Evolutionary conservation across 106 monocot genomes (phyloP).

Genomic region (Dioscorea zingiberensis): DNA sequence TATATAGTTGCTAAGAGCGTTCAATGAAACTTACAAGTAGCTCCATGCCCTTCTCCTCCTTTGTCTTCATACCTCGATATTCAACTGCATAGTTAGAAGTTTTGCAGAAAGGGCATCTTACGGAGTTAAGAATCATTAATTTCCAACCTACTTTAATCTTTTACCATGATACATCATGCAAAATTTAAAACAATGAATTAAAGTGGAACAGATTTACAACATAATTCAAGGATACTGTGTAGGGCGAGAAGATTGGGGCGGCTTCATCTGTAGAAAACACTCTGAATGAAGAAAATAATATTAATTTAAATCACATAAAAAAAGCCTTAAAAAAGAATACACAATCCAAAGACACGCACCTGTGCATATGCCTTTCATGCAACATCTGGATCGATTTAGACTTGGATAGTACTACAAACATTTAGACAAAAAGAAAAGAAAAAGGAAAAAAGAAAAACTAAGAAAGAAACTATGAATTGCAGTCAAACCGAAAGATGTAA

Average conservation of each 20-base stretch:
- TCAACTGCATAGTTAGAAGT: conserved; percentile 79
- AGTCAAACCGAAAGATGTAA: too few relatives aligned
- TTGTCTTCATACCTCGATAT: conserved; percentile 71
- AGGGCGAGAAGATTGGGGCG: conserved; percentile 56
- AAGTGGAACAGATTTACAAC: too few relatives aligned
- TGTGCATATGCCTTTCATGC: conserved; percentile 93
- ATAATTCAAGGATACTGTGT: conserved; percentile 76
- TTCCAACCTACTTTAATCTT: too few relatives aligned
- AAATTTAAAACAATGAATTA: too few relatives aligned
- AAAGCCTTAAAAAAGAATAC: neutral
- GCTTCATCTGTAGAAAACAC: conserved; percentile 96
- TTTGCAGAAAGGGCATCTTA: conserved; percentile 96
- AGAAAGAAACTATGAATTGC: too few relatives aligned
- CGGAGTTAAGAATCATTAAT: conserved; percentile 21
- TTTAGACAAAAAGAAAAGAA: neutral
- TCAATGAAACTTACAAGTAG: conserved; percentile 56
- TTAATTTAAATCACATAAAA: neutral
- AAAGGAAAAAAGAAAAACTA: neutral
- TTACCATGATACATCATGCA: too few relatives aligned
- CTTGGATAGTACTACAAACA: conserved; percentile 74
- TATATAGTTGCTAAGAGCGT: neutral
- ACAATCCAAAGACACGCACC: conserved; percentile 24
- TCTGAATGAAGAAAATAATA: conserved; percentile 29
- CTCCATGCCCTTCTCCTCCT: conserved; percentile 82
- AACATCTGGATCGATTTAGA: conserved; percentile 94